These are phyloP conservation scores for Penicillium turbatum DNA, from an alignment of 495 filamentous ascomycete genomes.

Conservation along the genomic window DNA sequence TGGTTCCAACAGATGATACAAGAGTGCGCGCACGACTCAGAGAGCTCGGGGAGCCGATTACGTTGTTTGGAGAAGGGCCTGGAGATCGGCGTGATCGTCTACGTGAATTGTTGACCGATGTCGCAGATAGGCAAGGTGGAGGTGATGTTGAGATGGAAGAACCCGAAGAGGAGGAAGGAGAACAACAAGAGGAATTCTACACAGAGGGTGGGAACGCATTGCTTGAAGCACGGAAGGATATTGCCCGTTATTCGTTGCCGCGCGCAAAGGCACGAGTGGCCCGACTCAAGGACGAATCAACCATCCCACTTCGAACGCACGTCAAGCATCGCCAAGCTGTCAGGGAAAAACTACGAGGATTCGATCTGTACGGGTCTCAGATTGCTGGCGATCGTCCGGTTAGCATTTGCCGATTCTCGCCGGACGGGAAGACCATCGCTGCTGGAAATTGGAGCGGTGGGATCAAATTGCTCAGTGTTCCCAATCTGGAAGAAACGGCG, in stretches of 20 bases:
- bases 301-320: constrained; percentile 79
- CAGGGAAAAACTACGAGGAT: constrained; percentile 75
- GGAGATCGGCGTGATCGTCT: constrained; percentile 82
- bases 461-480: constrained; percentile 79
- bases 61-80: constrained; percentile 89
- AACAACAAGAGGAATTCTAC: constrained; percentile 95
- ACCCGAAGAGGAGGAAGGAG: constrained; percentile 45
- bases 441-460: constrained; percentile 89
- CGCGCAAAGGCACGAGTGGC: constrained; percentile 71
- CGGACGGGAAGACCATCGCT: constrained; percentile 76
- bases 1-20: constrained; percentile 93
- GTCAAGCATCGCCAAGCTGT: constrained; percentile 85
- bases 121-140: constrained; percentile 61
- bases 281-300: constrained; percentile 72
- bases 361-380: constrained; percentile 89
- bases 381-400: constrained; percentile 87
- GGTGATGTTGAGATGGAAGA: constrained; percentile 62
- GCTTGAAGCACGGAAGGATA: constrained; percentile 69
- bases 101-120: constrained; percentile 70
- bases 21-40: constrained; percentile 76
- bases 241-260: constrained; percentile 82
- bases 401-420: constrained; percentile 85
- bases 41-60: constrained; percentile 85
- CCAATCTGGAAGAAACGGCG: constrained; percentile 70
- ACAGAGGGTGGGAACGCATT: constrained; percentile 73